Evolutionary conservation across 2,329 filamentous ascomycete genomes (phyloP).

Genomic region (Onygenales sp.): DNA sequence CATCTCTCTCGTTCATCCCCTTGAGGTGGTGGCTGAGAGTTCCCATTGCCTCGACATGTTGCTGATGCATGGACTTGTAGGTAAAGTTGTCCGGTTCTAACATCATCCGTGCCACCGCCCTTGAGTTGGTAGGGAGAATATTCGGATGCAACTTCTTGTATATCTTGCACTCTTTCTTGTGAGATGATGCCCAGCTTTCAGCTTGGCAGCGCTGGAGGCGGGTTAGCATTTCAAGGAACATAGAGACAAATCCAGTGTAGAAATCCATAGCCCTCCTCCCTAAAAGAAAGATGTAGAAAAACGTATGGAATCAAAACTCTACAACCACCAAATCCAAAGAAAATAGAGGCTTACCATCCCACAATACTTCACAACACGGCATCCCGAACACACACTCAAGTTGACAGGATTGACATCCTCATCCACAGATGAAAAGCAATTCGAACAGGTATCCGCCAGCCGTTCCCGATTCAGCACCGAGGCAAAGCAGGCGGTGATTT

Average conservation of each 20-base stretch:
- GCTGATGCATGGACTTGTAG: conserved; percentile 21
- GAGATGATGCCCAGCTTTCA: conserved; percentile 48
- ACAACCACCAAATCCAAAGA: neutral
- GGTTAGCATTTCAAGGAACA: neutral
- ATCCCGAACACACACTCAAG: conserved; percentile 49
- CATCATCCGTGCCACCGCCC: conserved; percentile 47
- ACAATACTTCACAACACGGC: conserved; percentile 51
- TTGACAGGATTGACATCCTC: conserved; percentile 9
- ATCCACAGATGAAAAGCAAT: conserved; percentile 38
- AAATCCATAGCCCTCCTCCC: neutral
- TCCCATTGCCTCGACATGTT: conserved; percentile 35
- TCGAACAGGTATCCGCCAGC: conserved; percentile 47
- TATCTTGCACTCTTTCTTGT: conserved; percentile 52
- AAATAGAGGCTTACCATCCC: conserved; percentile 38
- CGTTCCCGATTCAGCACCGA: conserved; percentile 44
- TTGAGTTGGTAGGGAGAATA: conserved; percentile 45
- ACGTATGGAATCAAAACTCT: neutral
- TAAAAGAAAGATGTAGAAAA: neutral
- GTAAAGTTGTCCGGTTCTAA: conserved; percentile 29
- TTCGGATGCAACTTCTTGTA: conserved; percentile 37
- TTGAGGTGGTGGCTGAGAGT: conserved; percentile 40
- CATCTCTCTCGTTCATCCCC: conserved; percentile 34
- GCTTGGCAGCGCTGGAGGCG: conserved; percentile 45
- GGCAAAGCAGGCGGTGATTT: conserved; percentile 43
- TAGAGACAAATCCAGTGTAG: neutral